Base-by-base conservation (phyloP, 2,329 filamentous ascomycete species). In the Fusarium globosum region DNA sequence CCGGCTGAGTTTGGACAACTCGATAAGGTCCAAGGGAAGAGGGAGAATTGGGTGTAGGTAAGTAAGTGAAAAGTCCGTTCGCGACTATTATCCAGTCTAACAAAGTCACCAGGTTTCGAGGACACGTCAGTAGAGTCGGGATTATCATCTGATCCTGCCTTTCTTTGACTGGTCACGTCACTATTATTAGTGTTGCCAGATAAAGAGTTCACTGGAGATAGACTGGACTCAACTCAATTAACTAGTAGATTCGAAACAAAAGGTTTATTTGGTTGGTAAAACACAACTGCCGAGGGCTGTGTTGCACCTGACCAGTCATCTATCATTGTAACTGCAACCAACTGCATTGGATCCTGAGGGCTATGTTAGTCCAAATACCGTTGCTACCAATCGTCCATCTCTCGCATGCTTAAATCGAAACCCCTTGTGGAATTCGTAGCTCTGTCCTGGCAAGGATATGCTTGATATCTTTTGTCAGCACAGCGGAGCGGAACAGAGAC, bases 371-470 rank as follows among this genome's bases (percentile, higher is more conserved):
- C 38, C 39, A 39, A 33, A 62, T 63, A 15, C 26, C 7, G 26
- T 49, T 49, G n/a, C 43, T 63, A 14, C 65, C 64, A 68, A 68
- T 68, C 33, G 56, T 49, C 26, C 28, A 45, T 68, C 42, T 63
- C 49, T 49, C 15, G n/a, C 42, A 49, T 35, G 23, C 38, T 43
- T 16, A 30, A 55, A 30, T 43, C 42, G 28, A 68, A 63, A 63
- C 65, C n/a, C 21, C 26, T 30, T 42, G 35, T 65, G 39, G 14
- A 36, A 49, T 41, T 43, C 15, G 35, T 35, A 33, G 38, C 39
- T 42, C 42, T 43, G 10, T 42, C 16, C 6, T 52, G 33, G 36
- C 67, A 69, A 69, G 67, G 65, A 65, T 69, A 69, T 65, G 65
- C 65, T 69, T 69, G 65, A 20, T 21, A 56, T 36, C 21, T 36